Conservation (phyloP, 2,329 filamentous ascomycete species). For the Xylariaceae sp. region DNA sequence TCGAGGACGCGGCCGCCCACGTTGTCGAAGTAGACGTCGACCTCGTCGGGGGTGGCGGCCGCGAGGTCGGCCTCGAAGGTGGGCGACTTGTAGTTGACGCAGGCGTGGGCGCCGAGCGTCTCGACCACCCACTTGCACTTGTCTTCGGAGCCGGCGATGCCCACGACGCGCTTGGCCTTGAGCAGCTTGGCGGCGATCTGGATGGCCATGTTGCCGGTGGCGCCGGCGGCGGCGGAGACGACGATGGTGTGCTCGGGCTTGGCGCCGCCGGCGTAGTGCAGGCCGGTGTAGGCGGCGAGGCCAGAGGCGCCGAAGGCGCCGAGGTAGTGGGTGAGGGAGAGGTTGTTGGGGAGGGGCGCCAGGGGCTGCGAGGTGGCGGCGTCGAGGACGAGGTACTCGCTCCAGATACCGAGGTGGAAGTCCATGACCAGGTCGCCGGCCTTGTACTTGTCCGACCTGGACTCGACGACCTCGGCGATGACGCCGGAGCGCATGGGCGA, state of each 20-base stretch:
- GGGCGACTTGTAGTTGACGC: conserved; percentile 49
- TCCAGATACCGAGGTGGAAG: conserved; percentile 23
- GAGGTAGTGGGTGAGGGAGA: conserved; percentile 23
- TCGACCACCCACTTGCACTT: conserved; percentile 48
- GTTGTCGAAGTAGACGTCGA: conserved; percentile 49
- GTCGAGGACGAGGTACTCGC: conserved; percentile 21
- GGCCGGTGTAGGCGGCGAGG: conserved; percentile 43
- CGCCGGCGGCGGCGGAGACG: conserved; percentile 43
- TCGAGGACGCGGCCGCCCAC: conserved; percentile 45
- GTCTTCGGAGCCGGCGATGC: conserved; percentile 46
- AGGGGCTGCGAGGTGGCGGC: conserved; percentile 16
- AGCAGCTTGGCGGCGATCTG: conserved; percentile 49
- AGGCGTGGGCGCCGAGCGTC: conserved; percentile 46
- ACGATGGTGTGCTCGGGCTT: conserved; percentile 38
- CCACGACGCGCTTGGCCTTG: conserved; percentile 43
- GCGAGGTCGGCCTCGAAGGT: conserved; percentile 42
- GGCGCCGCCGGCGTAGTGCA: conserved; percentile 33
- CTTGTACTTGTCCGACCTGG: conserved; percentile 14
- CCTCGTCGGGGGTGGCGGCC: conserved; percentile 42
- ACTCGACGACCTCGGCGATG: conserved; percentile 25
- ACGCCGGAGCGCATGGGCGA: conserved; percentile 24
- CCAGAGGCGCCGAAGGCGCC: conserved; percentile 25
- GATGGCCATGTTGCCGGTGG: conserved; percentile 43
- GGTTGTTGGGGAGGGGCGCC: conserved; percentile 13
- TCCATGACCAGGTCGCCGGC: conserved; percentile 21